Evolutionary conservation across 805 yeast genomes (phyloP), one percentile per base, ranked within the genome.

Genomic region (Priceomyces fermenticarens): DNA sequence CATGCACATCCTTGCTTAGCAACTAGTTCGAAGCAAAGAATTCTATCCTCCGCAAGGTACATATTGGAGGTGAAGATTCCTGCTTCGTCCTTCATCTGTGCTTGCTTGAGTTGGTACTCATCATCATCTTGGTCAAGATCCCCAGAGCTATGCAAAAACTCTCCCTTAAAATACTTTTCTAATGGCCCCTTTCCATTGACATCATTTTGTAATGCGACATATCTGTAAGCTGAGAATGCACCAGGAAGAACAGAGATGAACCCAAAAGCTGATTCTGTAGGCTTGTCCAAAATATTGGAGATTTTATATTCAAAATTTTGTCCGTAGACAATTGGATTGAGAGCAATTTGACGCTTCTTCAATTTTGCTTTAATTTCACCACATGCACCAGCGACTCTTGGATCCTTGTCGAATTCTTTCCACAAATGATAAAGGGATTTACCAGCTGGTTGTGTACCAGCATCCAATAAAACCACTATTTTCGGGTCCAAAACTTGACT

Each of bases 1-100:
- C 86, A 81, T 40, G 75, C 67, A 48, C 77, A 72, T 9, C 72
- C 73, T 29, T 64, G 62, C 54, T 81, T 81, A 41, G 83, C 81
- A 12, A 78, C 79, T 39, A 81, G 73, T 51, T 81, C 86, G 53
- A 76, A 78, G 60, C 86, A 81, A 45, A 81, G 65, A 49, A 81
- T 81, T 51, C 86, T 76, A 53, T 81, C 86, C 59, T 81, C 86
- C 41, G 86, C 86, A 48, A 81, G 63, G 52, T 80, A 81, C 86
- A 81, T 81, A 55, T 81, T 81, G 42, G 81, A 79, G 16, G 82
- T 76, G 65, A 81, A 81, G 47, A 81, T 80, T 2, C 75, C 75
- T 0, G 75, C 73, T 47, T 70, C 73, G 40, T 68, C 72, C 41
- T 65, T 58, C 49, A 65, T 42, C 49, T 63, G 55, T 10, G 51